phyloP scores from a whole-genome alignment of 768 basidiomycete species.

The Leccinum olivaceopallidum region DNA sequence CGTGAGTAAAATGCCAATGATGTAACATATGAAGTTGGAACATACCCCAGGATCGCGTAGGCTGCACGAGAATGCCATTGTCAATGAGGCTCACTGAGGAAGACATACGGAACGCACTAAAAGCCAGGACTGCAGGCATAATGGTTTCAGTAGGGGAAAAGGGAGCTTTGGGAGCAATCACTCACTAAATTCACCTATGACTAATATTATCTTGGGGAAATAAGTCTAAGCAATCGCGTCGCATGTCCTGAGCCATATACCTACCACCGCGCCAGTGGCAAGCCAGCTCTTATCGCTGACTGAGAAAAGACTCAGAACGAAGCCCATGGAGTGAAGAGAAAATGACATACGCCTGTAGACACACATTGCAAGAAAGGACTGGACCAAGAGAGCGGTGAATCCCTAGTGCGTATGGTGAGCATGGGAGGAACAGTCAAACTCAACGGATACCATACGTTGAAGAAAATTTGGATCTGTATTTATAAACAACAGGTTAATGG shows the following conservation, averaged over 20 bases:
- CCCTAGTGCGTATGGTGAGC: conserved; percentile 25
- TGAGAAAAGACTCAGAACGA: conserved; percentile 25
- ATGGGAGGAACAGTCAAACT: background rate
- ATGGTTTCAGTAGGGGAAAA: conserved; percentile 9
- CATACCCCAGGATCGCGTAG: conserved; percentile 40
- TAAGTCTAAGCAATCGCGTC: background rate
- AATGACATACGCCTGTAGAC: conserved; percentile 49
- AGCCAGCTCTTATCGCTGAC: conserved; percentile 52
- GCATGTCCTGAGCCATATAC: background rate
- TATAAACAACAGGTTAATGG: background rate
- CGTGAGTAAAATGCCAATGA: background rate
- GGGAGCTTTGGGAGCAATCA: background rate
- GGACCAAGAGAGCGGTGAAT: conserved; percentile 55
- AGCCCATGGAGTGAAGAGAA: background rate
- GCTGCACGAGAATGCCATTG: conserved; percentile 27
- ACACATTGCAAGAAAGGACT: conserved; percentile 55
- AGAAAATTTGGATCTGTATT: conserved; percentile 49
- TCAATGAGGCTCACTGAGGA: conserved; percentile 5
- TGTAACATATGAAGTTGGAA: conserved; percentile 4
- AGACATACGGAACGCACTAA: conserved; percentile 31
- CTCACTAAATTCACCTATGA: conserved; percentile 44
- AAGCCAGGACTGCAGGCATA: conserved; percentile 27
- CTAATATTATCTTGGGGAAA: conserved; percentile 28
- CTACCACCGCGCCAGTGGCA: conserved; percentile 40
- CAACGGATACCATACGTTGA: conserved; percentile 40